These are phyloP conservation scores for Mucuna pruriens DNA, from an alignment of 306 rosid genomes.

Conservation along the genomic window DNA sequence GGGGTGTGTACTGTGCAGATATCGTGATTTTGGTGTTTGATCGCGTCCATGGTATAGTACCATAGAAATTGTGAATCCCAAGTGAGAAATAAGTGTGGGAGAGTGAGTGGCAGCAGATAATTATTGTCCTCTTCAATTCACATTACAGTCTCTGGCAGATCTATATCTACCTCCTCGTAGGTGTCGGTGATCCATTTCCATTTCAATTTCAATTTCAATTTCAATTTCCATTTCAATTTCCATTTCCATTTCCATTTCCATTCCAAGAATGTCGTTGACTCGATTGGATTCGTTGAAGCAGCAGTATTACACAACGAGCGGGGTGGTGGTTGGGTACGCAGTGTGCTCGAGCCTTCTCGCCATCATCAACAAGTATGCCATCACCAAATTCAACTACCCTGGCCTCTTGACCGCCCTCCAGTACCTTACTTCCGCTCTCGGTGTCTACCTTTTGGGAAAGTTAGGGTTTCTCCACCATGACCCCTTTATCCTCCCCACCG, in stretches of 20 bases:
- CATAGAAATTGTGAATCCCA: background rate
- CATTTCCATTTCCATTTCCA: background rate
- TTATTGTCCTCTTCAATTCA: constrained; percentile 3
- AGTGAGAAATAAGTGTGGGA: background rate
- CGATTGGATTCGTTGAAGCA: constrained; percentile 62
- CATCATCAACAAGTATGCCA: constrained; percentile 93
- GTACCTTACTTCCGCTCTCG: constrained; percentile 81
- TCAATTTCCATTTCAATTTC: background rate
- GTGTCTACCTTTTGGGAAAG: constrained; percentile 80
- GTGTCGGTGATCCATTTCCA: background rate
- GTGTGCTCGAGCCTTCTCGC: constrained; percentile 93
- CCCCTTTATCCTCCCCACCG: constrained; percentile 67
- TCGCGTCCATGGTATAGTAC: background rate
- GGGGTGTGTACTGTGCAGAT: background rate
- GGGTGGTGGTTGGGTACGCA: constrained; percentile 83
- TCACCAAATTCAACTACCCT: constrained; percentile 89
- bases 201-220: background rate
- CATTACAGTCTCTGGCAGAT: too few relatives aligned
- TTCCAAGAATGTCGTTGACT: constrained; percentile 51
- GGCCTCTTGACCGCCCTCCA: constrained; percentile 90
- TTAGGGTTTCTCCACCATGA: constrained; percentile 85
- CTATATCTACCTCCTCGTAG: background rate
- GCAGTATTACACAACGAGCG: constrained; percentile 64
- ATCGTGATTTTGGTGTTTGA: background rate
- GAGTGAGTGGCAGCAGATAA: background rate